Conservation (phyloP, 2,329 filamentous ascomycete species). For the Calycina herbarum region DNA sequence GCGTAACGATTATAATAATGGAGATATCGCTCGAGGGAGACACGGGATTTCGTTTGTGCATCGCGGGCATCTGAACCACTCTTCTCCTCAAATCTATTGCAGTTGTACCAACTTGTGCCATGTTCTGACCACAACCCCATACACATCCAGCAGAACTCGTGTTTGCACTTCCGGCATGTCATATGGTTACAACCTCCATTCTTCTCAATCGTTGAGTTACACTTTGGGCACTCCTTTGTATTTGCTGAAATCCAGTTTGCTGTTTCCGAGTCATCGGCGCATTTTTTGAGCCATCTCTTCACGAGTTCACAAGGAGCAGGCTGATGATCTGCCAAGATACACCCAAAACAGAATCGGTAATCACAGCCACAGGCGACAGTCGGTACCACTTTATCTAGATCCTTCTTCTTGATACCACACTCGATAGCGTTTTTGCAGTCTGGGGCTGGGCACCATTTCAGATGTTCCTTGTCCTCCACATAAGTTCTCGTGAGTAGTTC, state of each 20-base stretch:
- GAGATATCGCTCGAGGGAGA: conserved; percentile 91
- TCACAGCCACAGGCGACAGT: conserved; percentile 85
- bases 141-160: conserved; percentile 99
- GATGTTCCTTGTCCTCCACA: conserved; percentile 91
- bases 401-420: conserved; percentile 83
- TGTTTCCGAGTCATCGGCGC: conserved; percentile 95
- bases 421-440: conserved; percentile 93
- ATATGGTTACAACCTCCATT: conserved; percentile 98
- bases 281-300: conserved; percentile 97
- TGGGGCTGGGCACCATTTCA: conserved; percentile 98
- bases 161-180: conserved; percentile 93
- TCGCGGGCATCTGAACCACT: conserved; percentile 87
- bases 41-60: conserved; percentile 85
- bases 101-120: conserved; percentile 99
- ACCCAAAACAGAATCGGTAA: conserved; percentile 93
- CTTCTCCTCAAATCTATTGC: conserved; percentile 96
- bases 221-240: conserved; percentile 96
- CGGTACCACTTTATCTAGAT: conserved; percentile 81
- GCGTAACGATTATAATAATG: conserved; percentile 99
- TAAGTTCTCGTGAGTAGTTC: conserved; percentile 89
- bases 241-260: conserved; percentile 99
- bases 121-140: conserved; percentile 99
- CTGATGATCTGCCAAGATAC: conserved; percentile 85
- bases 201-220: conserved; percentile 97
- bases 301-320: conserved; percentile 89